Evolutionary conservation across 1,284 basidiomycete species (phyloP).

Genomic region (Moesziomyces antarcticus): DNA sequence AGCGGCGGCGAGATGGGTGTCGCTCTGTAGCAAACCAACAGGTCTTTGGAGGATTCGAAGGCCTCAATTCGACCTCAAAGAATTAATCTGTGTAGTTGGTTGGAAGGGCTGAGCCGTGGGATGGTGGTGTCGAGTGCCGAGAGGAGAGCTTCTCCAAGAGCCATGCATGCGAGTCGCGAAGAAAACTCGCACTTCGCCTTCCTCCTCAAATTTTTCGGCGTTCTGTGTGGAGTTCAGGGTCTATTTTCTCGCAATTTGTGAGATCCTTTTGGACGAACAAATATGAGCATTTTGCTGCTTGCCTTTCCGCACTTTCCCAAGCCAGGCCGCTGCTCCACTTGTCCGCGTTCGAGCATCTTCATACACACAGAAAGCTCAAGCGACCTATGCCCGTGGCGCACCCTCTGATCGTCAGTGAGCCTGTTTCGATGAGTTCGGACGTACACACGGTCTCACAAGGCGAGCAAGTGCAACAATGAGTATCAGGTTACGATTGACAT

Average conservation of each 20-base stretch:
- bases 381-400: too few relatives aligned
- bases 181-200: conserved; percentile 15
- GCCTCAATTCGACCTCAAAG: too few relatives aligned
- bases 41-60: background rate
- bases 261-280: background rate
- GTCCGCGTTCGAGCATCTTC: too few relatives aligned
- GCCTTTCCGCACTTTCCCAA: too few relatives aligned
- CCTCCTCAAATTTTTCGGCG: conserved; percentile 25
- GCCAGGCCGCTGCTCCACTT: too few relatives aligned
- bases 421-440: too few relatives aligned
- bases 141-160: background rate
- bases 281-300: too few relatives aligned
- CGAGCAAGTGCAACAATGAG: too few relatives aligned
- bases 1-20: background rate
- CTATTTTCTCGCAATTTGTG: background rate
- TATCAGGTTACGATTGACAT: conserved; percentile 9
- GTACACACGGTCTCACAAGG: too few relatives aligned
- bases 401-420: too few relatives aligned
- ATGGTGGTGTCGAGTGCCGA: background rate
- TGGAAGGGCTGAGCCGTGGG: background rate
- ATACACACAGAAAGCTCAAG: too few relatives aligned
- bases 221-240: conserved; percentile 47
- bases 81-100: background rate
- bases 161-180: conserved; percentile 12
- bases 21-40: too few relatives aligned